Evolutionary conservation across 441 rosid genomes (phyloP), one percentile per base, ranked within the genome.

Genomic region (Hypseocharis bilobata): DNA sequence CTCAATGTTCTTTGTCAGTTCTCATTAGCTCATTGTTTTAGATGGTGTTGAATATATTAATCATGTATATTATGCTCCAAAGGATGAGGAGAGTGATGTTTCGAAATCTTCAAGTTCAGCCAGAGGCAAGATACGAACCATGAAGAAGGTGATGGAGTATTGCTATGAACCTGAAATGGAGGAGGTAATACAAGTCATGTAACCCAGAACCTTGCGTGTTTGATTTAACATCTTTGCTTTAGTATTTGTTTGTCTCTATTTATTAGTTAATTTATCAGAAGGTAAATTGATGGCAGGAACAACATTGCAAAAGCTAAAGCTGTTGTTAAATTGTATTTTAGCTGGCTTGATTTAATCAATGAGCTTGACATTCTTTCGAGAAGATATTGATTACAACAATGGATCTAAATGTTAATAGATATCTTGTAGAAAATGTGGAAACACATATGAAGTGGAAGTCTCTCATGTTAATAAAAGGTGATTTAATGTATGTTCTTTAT

Each of bases 141-240:
- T 80, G 29, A 89, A 84, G 78, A 89, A 36, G 72, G 87, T 89
- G 76, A 88, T 89, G 92, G 96, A 92, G 78, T 89, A 89, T 77
- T 86, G 89, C 70, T 92, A 86, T 70, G 98, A 92, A 79, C 89
- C 98, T 67, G 98, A 92, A 81, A 88, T 92, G 98, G 96, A 88
- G 81, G 96, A 85, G 96, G 96, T 92, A 83, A 67, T 54, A 68
- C 63, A 58, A 69, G 58, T 30, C 63, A 51, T 38, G 27, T 65
- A 27, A 6, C 64, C 11, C 13, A 22, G 6, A 42, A 6, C 20
- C 8, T 2, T 17, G 19, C 22, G 7, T 51, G 0, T 14, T 56
- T 30, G 17, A 36, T n/a, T 64, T 6, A 23, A 2, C 7, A 32
- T 32, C 3, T 4, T 8, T 32, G 3, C 36, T 4, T 32, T 32